Evolutionary conservation across 2,329 filamentous ascomycete species (phyloP), one percentile per base, ranked within the genome.

Genomic region (Neonectria coccinea): DNA sequence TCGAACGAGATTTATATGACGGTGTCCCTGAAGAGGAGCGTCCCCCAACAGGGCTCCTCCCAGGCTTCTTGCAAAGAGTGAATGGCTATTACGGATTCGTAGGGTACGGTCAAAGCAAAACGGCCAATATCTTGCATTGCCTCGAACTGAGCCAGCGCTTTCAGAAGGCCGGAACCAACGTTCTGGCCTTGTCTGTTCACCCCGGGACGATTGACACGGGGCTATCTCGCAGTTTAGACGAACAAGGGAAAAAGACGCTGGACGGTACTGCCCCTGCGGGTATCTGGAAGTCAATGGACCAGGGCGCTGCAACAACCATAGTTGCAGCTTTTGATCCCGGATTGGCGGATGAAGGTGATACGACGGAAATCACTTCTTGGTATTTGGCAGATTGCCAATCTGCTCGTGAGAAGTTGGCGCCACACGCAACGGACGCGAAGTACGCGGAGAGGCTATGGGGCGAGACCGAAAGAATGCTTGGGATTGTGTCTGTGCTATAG

Each of bases 51-150:
- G 52, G 41, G 11, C n/a, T 60, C 3, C 11, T 36, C 0, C 51
- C 60, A 6, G 60, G 60, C 14, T 59, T 64, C n/a, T n/a, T 66
- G 16, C 64, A 59, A 29, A 42, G 27, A 14, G 58, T 44, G 29
- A 60, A 66, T 18, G 69, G 68, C n/a, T 74, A 74, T 53, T 52
- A 66, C 3, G 60, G 60, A 3, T 70, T 67, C 59, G 31, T 64
- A 3, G 70, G 71, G 3, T 77, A 76, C 36, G 74, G 72, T 1
- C 74, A 76, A 58, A 68, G 71, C 59, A 77, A 77, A 61, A 71
- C 74, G 11, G 74, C 75, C 18, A 77, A 76, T 42, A 66, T 75
- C 8, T 70, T 76, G 14, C 70, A 72, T 57, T 56, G 67, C 6
- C 33, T 67, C 7, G 65, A 63, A 41, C 58, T 71, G 5, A 65